phyloP scores from a whole-genome alignment of 495 filamentous ascomycete species.

The Penicillium angulare region DNA sequence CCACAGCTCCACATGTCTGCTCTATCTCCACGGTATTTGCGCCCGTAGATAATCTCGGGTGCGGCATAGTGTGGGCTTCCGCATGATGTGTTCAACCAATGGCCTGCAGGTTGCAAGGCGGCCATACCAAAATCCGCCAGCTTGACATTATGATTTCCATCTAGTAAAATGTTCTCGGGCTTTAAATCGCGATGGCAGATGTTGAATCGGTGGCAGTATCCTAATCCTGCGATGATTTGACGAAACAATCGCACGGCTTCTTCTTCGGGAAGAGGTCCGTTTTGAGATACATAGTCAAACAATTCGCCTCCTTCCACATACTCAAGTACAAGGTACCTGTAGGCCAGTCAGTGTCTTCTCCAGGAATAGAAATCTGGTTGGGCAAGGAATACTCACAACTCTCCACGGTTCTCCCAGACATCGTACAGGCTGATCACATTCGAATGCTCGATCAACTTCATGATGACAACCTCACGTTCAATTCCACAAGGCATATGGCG shows the following conservation, averaged over 20 bases:
- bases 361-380: no score
- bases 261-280: constrained; percentile 67
- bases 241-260: constrained; percentile 84
- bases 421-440: constrained; percentile 91
- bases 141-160: constrained; percentile 70
- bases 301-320: constrained; percentile 90
- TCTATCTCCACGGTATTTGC: constrained; percentile 74
- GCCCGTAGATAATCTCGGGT: constrained; percentile 76
- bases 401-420: constrained; percentile 92
- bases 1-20: constrained; percentile 96
- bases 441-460: constrained; percentile 91
- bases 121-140: constrained; percentile 98
- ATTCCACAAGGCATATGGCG: constrained; percentile 79
- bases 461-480: constrained; percentile 90
- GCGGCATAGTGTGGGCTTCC: constrained; percentile 96
- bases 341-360: not conserved
- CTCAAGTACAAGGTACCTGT: constrained; percentile 94
- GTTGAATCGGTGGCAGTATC: constrained; percentile 88
- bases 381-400: constrained; percentile 81
- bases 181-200: constrained; percentile 97
- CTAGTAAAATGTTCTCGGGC: constrained; percentile 93
- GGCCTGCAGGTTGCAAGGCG: constrained; percentile 75
- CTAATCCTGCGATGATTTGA: constrained; percentile 87
- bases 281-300: constrained; percentile 71
- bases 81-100: constrained; percentile 81